phyloP scores from a whole-genome alignment of 441 rosid genomes.

The Jatropha podagrica region DNA sequence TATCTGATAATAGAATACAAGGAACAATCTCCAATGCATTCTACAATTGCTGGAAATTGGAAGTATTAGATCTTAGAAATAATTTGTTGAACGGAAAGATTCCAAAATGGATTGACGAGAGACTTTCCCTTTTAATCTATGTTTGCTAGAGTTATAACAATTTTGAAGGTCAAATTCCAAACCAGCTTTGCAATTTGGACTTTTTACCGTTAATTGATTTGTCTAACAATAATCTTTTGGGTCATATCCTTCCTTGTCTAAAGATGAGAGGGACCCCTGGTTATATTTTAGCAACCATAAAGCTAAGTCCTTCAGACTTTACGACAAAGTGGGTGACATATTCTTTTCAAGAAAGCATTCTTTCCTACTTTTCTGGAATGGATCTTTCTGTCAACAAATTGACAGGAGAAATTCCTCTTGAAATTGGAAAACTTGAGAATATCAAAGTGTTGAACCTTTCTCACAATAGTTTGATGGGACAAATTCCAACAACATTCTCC shows the following conservation, averaged over 20 bases:
- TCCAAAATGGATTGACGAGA: background rate
- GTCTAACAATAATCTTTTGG: background rate
- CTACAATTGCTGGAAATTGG: background rate
- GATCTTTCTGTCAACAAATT: too few relatives aligned
- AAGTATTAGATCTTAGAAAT: slow-evolving; percentile 23
- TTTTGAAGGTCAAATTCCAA: background rate
- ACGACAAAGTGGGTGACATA: background rate
- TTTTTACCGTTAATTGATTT: background rate
- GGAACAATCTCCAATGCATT: slow-evolving; percentile 22
- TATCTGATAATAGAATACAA: slow-evolving; percentile 18
- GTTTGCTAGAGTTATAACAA: too few relatives aligned
- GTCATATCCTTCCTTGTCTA: background rate
- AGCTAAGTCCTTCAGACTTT: background rate
- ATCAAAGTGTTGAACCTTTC: background rate
- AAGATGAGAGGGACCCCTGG: too few relatives aligned
- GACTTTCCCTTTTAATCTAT: too few relatives aligned
- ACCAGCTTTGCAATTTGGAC: background rate
- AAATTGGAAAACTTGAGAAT: too few relatives aligned
- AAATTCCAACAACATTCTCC: background rate
- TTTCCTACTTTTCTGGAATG: background rate
- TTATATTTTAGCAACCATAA: too few relatives aligned
- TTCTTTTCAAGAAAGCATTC: background rate
- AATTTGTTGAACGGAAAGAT: slow-evolving; percentile 13
- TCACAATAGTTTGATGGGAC: background rate
- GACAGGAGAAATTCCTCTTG: too few relatives aligned